Base-by-base conservation (phyloP, 2,329 filamentous ascomycete genomes). In the Fusarium odoratissimum region DNA sequence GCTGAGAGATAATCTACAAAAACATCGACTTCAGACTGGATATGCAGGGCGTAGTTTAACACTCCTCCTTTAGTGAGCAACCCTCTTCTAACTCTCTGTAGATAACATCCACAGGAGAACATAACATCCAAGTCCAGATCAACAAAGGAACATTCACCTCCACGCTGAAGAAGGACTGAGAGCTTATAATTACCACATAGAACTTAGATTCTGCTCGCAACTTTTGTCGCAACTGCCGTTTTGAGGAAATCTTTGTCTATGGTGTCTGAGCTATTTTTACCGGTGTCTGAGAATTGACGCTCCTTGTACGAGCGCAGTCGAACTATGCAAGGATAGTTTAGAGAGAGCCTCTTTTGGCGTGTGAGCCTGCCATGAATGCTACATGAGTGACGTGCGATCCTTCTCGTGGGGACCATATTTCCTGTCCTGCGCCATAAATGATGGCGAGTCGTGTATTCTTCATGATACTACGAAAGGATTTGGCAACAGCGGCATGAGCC, bases 241-340 rank as follows among this genome's bases (percentile, higher is more conserved):
- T 1, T 5, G 9, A 37, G 23, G 23, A 3, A 11, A 4, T 31
- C 13, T 4, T n/a, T 2, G 3, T 21, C 11, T 10, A 5, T 12
- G 21, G 28, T 17, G n/a, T 49, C 28, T 6, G 10, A 19, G 5
- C 8, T 12, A n/a, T 33, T 52, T n/a, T 9, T 0, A 25, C 6
- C 9, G 13, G 13, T 35, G 23, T 37, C 23, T 8, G 7, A 28
- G 14, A 25, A 8, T 16, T n/a, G 33, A 37, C 33, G 2, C 17
- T 52, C 16, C 12, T 35, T 51, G 0, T n/a, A 51, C 4, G 17
- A 25, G 30, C 8, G 5, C 30, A 10, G 30, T 49, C 30, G 16
- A 8, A 33, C 16, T 13, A 23, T 23, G 4, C 21, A 23, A 33
- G 11, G 16, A 33, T 7, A 9, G 8, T 49, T 49, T 49, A 6